Percentiles rank a stretch among this genome's conserved stretches.
These are phyloP conservation scores for Aspergillus sergii DNA, from an alignment of 2,329 filamentous ascomycete species.

Conservation along the genomic window DNA sequence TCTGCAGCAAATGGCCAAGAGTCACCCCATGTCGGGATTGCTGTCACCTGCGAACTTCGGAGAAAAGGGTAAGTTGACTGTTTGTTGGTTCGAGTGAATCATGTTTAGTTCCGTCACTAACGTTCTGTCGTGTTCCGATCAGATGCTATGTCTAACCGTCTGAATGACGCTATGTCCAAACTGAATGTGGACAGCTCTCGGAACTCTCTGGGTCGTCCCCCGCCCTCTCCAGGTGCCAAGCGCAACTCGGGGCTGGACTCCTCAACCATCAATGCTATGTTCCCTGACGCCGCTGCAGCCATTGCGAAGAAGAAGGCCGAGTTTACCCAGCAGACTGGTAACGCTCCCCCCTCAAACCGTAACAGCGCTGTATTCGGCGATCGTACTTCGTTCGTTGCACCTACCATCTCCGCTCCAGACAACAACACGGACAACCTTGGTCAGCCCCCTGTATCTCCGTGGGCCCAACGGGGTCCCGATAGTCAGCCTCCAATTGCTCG, in stretches of 20 bases:
- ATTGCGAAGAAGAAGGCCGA: constrained; percentile 98
- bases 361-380: constrained; percentile 83
- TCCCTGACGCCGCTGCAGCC: constrained; percentile 95
- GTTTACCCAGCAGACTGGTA: constrained; percentile 92
- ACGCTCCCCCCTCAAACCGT: constrained; percentile 84
- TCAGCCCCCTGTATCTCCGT: constrained; percentile 76
- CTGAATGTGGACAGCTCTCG: constrained; percentile 83
- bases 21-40: constrained; percentile 93
- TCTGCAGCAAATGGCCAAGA: constrained; percentile 98
- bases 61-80: constrained; percentile 73
- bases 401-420: constrained; percentile 73
- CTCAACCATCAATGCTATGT: constrained; percentile 97
- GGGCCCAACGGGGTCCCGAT: constrained; percentile 64
- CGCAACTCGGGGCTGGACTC: constrained; percentile 93
- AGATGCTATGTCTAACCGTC: constrained; percentile 96
- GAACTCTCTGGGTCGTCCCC: constrained; percentile 81
- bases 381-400: constrained; percentile 72
- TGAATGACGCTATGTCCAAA: constrained; percentile 97
- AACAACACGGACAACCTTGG: constrained; percentile 60
- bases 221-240: constrained; percentile 77
- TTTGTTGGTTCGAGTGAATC: background rate
- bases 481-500: constrained; percentile 58
- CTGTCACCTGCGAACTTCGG: constrained; percentile 89
- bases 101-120: constrained; percentile 16
- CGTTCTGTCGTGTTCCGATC: constrained; percentile 7